Evolutionary conservation across 768 basidiomycete genomes (phyloP).

Genomic region (Austroboletus eburneus): DNA sequence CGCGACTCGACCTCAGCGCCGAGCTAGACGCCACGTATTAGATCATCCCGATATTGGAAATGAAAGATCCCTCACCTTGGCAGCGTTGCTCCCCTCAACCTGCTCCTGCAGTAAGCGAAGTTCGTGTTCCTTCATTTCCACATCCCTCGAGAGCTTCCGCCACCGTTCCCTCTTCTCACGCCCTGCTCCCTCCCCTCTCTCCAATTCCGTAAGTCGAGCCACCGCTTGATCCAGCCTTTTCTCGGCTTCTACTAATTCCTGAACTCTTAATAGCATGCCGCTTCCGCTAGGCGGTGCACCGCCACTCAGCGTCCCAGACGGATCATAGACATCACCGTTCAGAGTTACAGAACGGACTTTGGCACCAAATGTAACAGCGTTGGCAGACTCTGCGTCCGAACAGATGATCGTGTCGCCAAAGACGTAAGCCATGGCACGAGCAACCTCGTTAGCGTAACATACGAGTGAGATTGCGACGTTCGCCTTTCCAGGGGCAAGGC

Average conservation of each 20-base stretch:
- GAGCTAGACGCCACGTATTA: slow-evolving; percentile 46
- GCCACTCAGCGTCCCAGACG: slow-evolving; percentile 89
- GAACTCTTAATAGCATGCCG: slow-evolving; percentile 76
- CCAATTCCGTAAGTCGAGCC: slow-evolving; percentile 44
- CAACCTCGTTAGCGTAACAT: slow-evolving; percentile 74
- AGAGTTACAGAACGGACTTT: slow-evolving; percentile 83
- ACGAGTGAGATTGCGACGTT: slow-evolving; percentile 86
- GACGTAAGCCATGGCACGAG: slow-evolving; percentile 87
- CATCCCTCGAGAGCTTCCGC: slow-evolving; percentile 54
- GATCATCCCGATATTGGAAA: not conserved
- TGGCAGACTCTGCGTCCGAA: slow-evolving; percentile 82
- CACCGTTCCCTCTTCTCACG: slow-evolving; percentile 56
- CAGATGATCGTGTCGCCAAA: slow-evolving; percentile 94
- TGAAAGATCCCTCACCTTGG: slow-evolving; percentile 55
- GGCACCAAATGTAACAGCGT: slow-evolving; percentile 75
- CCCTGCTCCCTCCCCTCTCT: slow-evolving; percentile 50
- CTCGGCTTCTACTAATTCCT: slow-evolving; percentile 74
- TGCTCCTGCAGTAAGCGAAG: slow-evolving; percentile 78
- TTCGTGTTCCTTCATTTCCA: slow-evolving; percentile 91
- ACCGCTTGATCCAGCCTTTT: slow-evolving; percentile 49
- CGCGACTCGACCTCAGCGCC: slow-evolving; percentile 73
- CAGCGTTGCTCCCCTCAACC: slow-evolving; percentile 83
- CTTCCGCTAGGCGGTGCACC: slow-evolving; percentile 78
- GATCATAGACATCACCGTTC: slow-evolving; percentile 95
- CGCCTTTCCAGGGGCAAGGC: slow-evolving; percentile 75